Evolutionary conservation across 2,329 filamentous ascomycete genomes (phyloP).

Genomic region (Cladosporium sp.): DNA sequence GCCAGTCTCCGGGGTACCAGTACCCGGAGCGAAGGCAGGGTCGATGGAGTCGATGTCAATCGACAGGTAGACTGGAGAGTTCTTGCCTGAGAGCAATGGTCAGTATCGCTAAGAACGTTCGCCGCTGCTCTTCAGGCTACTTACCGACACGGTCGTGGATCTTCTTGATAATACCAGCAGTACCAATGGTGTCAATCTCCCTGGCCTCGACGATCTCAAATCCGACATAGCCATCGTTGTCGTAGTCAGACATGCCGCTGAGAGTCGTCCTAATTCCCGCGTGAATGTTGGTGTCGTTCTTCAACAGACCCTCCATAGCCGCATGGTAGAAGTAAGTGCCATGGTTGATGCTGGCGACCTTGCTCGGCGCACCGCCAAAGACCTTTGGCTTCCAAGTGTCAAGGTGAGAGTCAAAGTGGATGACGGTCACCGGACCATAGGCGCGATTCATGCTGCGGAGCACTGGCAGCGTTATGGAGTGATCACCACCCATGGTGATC

Average conservation of each 20-base stretch:
- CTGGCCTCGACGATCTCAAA: constrained; percentile 77
- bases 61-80: constrained; percentile 72
- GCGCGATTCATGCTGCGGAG: constrained; percentile 58
- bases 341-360: constrained; percentile 76
- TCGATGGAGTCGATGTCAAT: constrained; percentile 88
- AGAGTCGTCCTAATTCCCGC: constrained; percentile 82
- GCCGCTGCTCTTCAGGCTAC: not conserved
- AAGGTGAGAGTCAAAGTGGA: constrained; percentile 61
- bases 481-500: constrained; percentile 65
- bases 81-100: constrained; percentile 31
- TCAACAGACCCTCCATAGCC: constrained; percentile 68
- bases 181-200: constrained; percentile 64
- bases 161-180: constrained; percentile 69
- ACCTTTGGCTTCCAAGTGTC: constrained; percentile 76
- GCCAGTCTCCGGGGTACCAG: constrained; percentile 71
- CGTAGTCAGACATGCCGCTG: constrained; percentile 73
- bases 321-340: constrained; percentile 89
- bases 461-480: constrained; percentile 59
- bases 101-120: not conserved
- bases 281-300: constrained; percentile 82
- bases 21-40: constrained; percentile 73
- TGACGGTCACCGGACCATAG: constrained; percentile 64
- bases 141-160: constrained; percentile 71
- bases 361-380: constrained; percentile 74
- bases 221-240: constrained; percentile 79